Base-by-base conservation (phyloP, 352 stramenopile genomes). In the Phytophthora ohioensis region DNA sequence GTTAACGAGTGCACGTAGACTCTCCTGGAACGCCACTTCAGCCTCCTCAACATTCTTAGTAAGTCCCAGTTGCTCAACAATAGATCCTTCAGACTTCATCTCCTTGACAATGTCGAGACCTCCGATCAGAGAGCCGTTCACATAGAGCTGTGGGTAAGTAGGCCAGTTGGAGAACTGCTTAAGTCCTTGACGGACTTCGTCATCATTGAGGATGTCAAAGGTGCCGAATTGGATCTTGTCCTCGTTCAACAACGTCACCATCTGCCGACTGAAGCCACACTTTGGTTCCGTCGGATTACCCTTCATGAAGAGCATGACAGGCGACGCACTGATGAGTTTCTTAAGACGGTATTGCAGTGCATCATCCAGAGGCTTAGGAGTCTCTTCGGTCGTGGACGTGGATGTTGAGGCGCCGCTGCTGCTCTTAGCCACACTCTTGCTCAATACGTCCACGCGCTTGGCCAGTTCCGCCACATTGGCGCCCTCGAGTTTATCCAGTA, bases 261-360 rank as follows among this genome's bases (percentile, higher is more conserved):
- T 94, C 73, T 98, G 88, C 39, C 92, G 82, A 67, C 90, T 98
- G 78, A 99, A 99, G 46, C 97, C 97, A 73, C 98, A 99, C 73
- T 93, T 91, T 21, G 97, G 97, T 43, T 94, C 91, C 17, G 81
- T 97, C 3, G 97, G 97, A 10, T 94, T 96, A 57, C 98, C 98
- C 80, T 99, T 99, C 97, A 99, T 99, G 79, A 99, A 99, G 21
- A 99, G 80, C 96, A 99, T 98, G 51, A 99, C 93, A 2, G 90
- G 81, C 34, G 92, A 93, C 15, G 89, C 89, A 51, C 76, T 91
- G 60, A 87, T 90, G 57, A 96, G 81, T 69, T 94, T 94, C 65
- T 94, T 87, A 10, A 96, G 76, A 36, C 88, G 87, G 72, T 91
- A 89, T 60, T 85, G 76, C 5, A 94, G 76, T 43, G 85, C 84